Conservation (phyloP, 139 green algal genomes). For the Pedinophyceae sp. region DNA sequence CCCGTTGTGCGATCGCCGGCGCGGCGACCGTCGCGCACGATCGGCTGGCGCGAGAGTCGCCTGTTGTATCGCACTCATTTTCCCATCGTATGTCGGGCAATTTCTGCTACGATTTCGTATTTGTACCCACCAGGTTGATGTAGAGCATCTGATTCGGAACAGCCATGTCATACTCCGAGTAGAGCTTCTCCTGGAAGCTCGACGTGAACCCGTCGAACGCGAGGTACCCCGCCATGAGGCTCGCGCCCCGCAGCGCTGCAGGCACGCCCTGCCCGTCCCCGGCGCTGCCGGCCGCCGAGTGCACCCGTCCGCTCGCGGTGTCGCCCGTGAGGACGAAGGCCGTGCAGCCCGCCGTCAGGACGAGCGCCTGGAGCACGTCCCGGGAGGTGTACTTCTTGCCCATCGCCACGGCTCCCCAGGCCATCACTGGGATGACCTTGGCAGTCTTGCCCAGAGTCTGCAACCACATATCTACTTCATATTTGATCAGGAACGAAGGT, state of each 20-base stretch:
- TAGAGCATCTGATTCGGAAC: slow-evolving; percentile 87
- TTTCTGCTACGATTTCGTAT: too few relatives aligned
- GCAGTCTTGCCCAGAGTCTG: slow-evolving; percentile 87
- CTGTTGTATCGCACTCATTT: too few relatives aligned
- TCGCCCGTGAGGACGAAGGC: neutral
- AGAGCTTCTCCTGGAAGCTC: slow-evolving; percentile 92
- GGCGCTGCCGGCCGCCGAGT: too few relatives aligned
- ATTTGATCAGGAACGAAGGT: too few relatives aligned
- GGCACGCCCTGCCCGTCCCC: slow-evolving; percentile 2
- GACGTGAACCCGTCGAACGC: slow-evolving; percentile 94
- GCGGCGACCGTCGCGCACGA: too few relatives aligned
- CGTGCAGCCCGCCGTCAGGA: slow-evolving; percentile 72
- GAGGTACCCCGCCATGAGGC: slow-evolving; percentile 88
- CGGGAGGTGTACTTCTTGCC: slow-evolving; percentile 62
- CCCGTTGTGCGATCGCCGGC: too few relatives aligned
- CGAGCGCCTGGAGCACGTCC: slow-evolving; percentile 58
- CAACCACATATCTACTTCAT: too few relatives aligned
- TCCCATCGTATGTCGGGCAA: too few relatives aligned
- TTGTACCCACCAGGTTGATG: too few relatives aligned
- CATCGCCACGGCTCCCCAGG: slow-evolving; percentile 84
- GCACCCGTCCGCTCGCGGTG: neutral
- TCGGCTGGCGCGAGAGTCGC: too few relatives aligned
- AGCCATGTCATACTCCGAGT: slow-evolving; percentile 87
- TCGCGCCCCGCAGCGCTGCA: slow-evolving; percentile 38
- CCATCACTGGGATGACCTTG: slow-evolving; percentile 97